These are phyloP conservation scores for Mycena sanguinolenta DNA, from an alignment of 768 basidiomycete genomes.

Conservation along the genomic window DNA sequence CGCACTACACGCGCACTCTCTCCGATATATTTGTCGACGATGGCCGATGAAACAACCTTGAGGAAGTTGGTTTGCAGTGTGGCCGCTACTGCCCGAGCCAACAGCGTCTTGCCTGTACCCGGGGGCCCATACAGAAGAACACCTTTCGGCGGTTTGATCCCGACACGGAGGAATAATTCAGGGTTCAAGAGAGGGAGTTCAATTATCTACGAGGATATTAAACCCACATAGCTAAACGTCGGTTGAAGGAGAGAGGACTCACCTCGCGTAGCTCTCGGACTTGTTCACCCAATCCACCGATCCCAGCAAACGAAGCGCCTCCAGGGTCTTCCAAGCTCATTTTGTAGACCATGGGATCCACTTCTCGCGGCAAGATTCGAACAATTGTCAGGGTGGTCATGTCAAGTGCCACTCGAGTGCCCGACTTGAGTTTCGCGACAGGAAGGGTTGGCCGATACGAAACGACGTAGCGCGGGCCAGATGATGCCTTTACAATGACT, in stretches of 20 bases:
- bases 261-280: slow-evolving; percentile 97
- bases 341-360: slow-evolving; percentile 98
- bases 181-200: slow-evolving; percentile 97
- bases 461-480: slow-evolving; percentile 98
- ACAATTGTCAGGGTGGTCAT: slow-evolving; percentile 99
- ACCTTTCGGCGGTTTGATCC: slow-evolving; percentile 94
- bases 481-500: slow-evolving; percentile 99
- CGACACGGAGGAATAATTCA: slow-evolving; percentile 95
- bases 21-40: slow-evolving; percentile 98
- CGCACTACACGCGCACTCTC: slow-evolving; percentile 96
- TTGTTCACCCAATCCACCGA: slow-evolving; percentile 96
- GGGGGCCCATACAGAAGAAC: slow-evolving; percentile 98
- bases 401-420: slow-evolving; percentile 96
- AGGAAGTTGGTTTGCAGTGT: slow-evolving; percentile 96
- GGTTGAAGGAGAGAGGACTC: slow-evolving; percentile 40
- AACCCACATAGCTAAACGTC: not conserved
- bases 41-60: slow-evolving; percentile 98
- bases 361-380: slow-evolving; percentile 97
- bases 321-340: slow-evolving; percentile 99
- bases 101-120: slow-evolving; percentile 96
- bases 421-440: slow-evolving; percentile 91
- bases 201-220: slow-evolving; percentile 74
- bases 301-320: slow-evolving; percentile 95
- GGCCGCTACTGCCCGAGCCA: slow-evolving; percentile 94
- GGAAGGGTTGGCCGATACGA: slow-evolving; percentile 95